Conservation (phyloP, 495 filamentous ascomycete species). For the Filosporella fistucella region DNA sequence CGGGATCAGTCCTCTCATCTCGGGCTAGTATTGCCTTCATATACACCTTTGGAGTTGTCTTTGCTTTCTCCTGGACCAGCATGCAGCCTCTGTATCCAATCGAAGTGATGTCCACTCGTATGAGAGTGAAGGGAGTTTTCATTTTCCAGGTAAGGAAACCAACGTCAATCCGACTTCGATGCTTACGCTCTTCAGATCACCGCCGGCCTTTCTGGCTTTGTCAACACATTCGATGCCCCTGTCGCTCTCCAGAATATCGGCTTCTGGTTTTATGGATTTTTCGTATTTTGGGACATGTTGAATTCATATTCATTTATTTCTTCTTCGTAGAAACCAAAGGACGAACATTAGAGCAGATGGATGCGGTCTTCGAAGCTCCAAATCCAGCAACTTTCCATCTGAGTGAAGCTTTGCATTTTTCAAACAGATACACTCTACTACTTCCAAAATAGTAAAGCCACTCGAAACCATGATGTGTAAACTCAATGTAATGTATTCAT, state of each 20-base stretch:
- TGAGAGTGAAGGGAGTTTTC: no score
- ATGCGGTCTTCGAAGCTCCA: slow-evolving; percentile 32
- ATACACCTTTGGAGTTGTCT: slow-evolving; percentile 52
- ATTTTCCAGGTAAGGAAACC: no score
- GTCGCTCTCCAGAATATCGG: slow-evolving; percentile 39
- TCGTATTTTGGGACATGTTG: slow-evolving; percentile 24
- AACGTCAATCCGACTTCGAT: no score
- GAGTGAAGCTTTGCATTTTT: no score
- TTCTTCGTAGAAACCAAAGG: slow-evolving; percentile 27
- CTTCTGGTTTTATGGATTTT: slow-evolving; percentile 19
- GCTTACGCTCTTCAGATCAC: background rate
- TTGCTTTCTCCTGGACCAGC: slow-evolving; percentile 44
- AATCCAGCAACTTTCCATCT: no score
- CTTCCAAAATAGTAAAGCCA: no score
- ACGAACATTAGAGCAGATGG: slow-evolving; percentile 26
- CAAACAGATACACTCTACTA: no score
- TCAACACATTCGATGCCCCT: slow-evolving; percentile 45
- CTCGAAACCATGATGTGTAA: no score
- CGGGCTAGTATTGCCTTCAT: slow-evolving; percentile 53
- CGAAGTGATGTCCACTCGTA: slow-evolving; percentile 50
- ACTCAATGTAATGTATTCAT: no score
- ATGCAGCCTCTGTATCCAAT: slow-evolving; percentile 55
- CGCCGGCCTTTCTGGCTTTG: slow-evolving; percentile 25
- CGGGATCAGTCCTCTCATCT: no score
- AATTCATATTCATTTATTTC: slow-evolving; percentile 24